A percentile compares a stretch with the other conserved stretches of the same genome.
These are phyloP conservation scores for Cucurbitaria berberidis DNA, from an alignment of 2,329 filamentous ascomycete genomes.

Conservation along the genomic window DNA sequence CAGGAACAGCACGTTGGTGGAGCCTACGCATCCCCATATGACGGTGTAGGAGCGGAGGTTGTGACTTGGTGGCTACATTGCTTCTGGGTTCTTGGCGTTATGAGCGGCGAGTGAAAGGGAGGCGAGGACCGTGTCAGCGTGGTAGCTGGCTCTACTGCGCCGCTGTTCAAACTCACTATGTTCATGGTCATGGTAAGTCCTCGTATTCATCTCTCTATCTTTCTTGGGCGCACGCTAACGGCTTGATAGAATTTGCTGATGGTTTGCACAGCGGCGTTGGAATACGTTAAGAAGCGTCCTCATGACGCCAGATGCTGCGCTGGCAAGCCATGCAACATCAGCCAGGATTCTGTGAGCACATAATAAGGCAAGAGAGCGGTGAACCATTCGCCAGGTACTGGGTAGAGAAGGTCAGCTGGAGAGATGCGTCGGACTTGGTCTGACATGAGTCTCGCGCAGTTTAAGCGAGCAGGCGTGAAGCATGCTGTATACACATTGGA, in stretches of 20 bases:
- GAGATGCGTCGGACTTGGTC: neutral
- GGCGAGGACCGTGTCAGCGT: conserved; percentile 4
- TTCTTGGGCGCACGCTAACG: neutral
- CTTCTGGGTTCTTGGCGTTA: neutral
- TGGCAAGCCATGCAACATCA: neutral
- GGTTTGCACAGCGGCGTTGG: neutral
- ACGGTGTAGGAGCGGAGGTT: conserved; percentile 19
- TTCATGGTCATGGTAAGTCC: conserved; percentile 9
- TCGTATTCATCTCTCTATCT: neutral
- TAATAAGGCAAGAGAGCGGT: conserved; percentile 4
- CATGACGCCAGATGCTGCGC: neutral
- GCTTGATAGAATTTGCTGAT: neutral
- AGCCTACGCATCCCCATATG: conserved; percentile 17
- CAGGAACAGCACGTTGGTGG: conserved; percentile 27
- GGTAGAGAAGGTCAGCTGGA: neutral
- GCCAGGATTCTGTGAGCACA: neutral
- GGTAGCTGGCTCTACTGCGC: conserved; percentile 34
- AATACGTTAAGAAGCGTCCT: neutral
- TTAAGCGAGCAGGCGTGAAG: neutral
- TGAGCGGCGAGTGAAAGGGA: neutral
- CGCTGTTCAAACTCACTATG: conserved; percentile 8
- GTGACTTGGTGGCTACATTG: conserved; percentile 2
- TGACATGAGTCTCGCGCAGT: neutral
- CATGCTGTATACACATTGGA: neutral
- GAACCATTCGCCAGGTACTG: neutral